Percentiles rank a stretch among this genome's conserved stretches.
These are phyloP conservation scores for Xylariaceae sp. DNA, from an alignment of 2,329 filamentous ascomycete genomes.

Conservation along the genomic window DNA sequence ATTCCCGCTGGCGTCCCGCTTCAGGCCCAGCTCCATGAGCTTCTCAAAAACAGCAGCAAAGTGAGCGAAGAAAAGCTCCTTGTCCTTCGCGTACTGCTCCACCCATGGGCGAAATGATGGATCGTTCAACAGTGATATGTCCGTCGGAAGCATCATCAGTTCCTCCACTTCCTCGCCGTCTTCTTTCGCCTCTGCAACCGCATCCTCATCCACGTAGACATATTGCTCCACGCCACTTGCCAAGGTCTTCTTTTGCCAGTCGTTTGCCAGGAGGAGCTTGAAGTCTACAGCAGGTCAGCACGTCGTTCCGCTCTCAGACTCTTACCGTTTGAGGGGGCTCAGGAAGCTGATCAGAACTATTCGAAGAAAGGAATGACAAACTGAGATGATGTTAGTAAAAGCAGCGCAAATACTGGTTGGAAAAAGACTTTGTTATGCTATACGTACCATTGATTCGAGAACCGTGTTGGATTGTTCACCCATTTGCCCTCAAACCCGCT, in stretches of 20 bases:
- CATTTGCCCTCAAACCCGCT: conserved; percentile 32
- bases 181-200: conserved; percentile 35
- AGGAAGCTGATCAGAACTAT: too few relatives aligned
- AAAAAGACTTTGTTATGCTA: neutral
- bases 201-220: conserved; percentile 49
- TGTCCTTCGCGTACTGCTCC: conserved; percentile 54
- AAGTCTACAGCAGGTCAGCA: too few relatives aligned
- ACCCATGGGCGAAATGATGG: conserved; percentile 51
- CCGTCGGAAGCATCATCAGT: conserved; percentile 66
- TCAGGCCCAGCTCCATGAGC: conserved; percentile 57
- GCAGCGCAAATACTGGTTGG: too few relatives aligned
- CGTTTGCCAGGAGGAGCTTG: conserved; percentile 29
- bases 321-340: too few relatives aligned
- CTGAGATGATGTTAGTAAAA: too few relatives aligned
- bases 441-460: conserved; percentile 33
- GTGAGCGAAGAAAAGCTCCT: conserved; percentile 57
- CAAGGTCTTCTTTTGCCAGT: conserved; percentile 25
- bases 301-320: too few relatives aligned
- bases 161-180: too few relatives aligned
- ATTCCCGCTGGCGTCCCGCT: conserved; percentile 46
- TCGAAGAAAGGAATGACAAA: too few relatives aligned
- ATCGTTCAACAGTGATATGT: conserved; percentile 55
- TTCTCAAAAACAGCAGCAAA: conserved; percentile 57
- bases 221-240: conserved; percentile 40
- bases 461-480: conserved; percentile 33